These are phyloP conservation scores for Scortechinia acanthostroma DNA, from an alignment of 2,329 filamentous ascomycete species.

Conservation along the genomic window DNA sequence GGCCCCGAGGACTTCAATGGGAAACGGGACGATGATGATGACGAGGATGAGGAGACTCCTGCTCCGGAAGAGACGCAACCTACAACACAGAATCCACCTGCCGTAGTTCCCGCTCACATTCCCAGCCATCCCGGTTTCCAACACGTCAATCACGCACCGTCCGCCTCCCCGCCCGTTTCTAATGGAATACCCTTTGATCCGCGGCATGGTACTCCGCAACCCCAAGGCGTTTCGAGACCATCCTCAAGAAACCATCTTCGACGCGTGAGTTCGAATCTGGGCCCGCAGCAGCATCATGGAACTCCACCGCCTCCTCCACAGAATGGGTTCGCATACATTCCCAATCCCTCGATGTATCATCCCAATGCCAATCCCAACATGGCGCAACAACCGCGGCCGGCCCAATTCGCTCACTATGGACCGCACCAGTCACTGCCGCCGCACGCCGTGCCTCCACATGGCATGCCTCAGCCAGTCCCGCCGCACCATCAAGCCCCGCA, in stretches of 20 bases:
- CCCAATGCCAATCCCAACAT: neutral
- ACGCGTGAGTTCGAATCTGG: conserved; percentile 1
- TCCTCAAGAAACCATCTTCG: conserved; percentile 1
- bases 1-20: neutral
- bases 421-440: neutral
- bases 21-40: neutral
- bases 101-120: neutral
- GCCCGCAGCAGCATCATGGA: neutral
- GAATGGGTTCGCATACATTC: neutral
- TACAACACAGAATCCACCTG: neutral
- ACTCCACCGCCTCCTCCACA: neutral
- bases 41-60: neutral
- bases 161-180: neutral
- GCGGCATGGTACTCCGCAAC: conserved; percentile 1
- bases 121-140: conserved; percentile 1
- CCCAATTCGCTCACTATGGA: neutral
- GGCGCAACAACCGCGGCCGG: neutral
- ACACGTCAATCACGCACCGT: conserved; percentile 1
- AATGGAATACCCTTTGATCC: neutral
- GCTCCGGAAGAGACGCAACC: neutral
- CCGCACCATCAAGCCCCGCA: neutral
- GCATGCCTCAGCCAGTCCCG: neutral
- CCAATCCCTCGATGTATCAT: conserved; percentile 1
- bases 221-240: neutral
- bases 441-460: neutral